Evolutionary conservation across 352 stramenopile genomes (phyloP), one percentile per base, ranked within the genome.

Genomic region (Elongisporangium senticosum): DNA sequence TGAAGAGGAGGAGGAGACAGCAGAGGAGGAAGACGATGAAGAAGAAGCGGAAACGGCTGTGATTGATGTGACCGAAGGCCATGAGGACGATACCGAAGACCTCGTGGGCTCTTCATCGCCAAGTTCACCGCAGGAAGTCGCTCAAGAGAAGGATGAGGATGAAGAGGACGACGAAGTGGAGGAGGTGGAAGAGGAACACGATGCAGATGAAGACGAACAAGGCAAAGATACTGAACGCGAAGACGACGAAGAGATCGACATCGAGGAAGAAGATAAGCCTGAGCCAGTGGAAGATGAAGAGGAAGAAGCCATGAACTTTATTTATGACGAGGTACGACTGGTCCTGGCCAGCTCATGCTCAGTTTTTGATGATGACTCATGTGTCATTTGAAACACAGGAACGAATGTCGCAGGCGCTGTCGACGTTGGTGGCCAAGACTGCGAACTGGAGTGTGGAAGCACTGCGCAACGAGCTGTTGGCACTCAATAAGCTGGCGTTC

Each of bases 291-390:
- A 39, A 8, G 28, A 13, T 6, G n/a, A n/a, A n/a, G n/a, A n/a
- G n/a, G n/a, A n/a, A n/a, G 28, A 39, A 39, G 28, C 28, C 28
- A 39, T 39, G 28, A 39, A 77, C 40, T 92, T 93, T 77, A 79
- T 92, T 76, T 89, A 88, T 79, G 82, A 95, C 40, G 65, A 89
- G 82, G 86, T 95, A 65, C n/a, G 68, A 59, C 17, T 10, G 6
- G n/a, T 48, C 17, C 23, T 40, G 15, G 26, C 58, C 23, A 43
- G 48, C 11, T 15, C 39, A 60, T 7, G 52, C 17, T 48, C 13
- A 51, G 61, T 24, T 8, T 37, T 43, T 20, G 20, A 20, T 14
- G n/a, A 49, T 55, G 48, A 56, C 26, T 51, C 23, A 28, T 62
- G 8, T 33, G 53, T 50, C 0, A 11, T 62, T 39, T 39, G 4